These are phyloP conservation scores for Ceratobasidium sp. DNA, from an alignment of 1,284 basidiomycete species.

Conservation along the genomic window DNA sequence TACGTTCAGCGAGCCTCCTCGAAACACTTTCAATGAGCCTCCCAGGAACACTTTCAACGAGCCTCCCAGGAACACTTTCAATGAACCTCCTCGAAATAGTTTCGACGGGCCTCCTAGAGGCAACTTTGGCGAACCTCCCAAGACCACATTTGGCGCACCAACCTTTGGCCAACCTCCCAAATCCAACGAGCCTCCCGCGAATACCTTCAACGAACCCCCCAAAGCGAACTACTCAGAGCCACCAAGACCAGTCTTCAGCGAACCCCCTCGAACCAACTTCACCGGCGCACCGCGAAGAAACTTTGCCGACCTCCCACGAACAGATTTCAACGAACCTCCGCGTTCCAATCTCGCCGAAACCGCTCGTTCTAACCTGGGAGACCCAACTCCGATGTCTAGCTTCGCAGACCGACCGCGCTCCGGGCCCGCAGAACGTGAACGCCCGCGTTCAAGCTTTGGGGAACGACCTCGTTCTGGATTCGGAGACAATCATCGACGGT, in stretches of 20 bases:
- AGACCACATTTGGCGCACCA: neutral
- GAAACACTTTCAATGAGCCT: neutral
- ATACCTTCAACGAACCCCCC: neutral
- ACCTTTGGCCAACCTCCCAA: neutral
- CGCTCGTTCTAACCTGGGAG: neutral
- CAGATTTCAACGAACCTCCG: neutral
- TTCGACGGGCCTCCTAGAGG: conserved; percentile 17
- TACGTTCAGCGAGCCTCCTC: neutral
- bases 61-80: neutral
- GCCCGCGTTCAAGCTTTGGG: neutral
- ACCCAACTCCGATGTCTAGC: neutral
- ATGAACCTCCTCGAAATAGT: too few species aligned
- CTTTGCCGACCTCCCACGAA: neutral
- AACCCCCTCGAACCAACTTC: neutral
- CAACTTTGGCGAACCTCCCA: neutral
- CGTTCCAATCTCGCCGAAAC: neutral
- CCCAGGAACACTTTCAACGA: neutral
- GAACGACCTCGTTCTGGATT: conserved; percentile 6
- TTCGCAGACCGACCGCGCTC: neutral
- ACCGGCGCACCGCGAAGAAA: neutral
- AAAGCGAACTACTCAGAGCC: too few species aligned
- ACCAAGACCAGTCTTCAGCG: too few species aligned
- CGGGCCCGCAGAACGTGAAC: neutral
- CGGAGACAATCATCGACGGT: neutral
- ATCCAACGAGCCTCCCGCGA: too few species aligned